These are phyloP conservation scores for Monotropa hypopitys DNA, from an alignment of 179 eudicot genomes.

Conservation along the genomic window DNA sequence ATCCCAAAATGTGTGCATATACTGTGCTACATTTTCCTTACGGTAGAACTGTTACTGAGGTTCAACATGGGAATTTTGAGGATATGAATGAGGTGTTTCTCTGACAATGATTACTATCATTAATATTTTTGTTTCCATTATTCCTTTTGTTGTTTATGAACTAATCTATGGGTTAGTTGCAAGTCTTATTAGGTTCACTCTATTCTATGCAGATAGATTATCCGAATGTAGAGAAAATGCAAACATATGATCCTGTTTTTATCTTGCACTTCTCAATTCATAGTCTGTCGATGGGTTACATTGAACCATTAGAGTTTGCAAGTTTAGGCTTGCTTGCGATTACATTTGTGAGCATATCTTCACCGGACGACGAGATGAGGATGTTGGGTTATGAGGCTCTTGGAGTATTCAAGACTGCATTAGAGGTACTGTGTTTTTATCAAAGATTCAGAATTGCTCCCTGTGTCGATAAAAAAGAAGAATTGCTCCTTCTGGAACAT, in stretches of 20 bases:
- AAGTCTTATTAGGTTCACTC: background rate
- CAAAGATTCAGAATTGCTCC: background rate
- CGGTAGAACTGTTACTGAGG: conserved; percentile 24
- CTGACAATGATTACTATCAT: background rate
- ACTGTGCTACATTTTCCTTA: conserved; percentile 73
- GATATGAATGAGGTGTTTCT: conserved; percentile 16
- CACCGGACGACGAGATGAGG: conserved; percentile 57
- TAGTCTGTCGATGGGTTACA: conserved; percentile 56
- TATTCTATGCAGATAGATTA: conserved; percentile 28
- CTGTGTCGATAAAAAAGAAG: background rate
- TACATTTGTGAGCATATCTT: conserved; percentile 75
- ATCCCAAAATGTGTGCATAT: conserved; percentile 58
- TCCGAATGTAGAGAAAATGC: conserved; percentile 22
- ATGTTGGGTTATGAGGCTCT: conserved; percentile 81
- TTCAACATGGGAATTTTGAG: conserved; percentile 18
- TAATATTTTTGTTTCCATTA: background rate
- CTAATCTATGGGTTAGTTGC: background rate
- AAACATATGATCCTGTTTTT: conserved; percentile 72
- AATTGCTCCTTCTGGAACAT: conserved; percentile 5
- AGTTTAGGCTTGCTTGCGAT: conserved; percentile 84
- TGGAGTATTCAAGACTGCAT: conserved; percentile 54
- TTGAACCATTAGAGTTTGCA: conserved; percentile 81
- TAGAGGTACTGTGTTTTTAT: conserved; percentile 44
- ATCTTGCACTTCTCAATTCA: conserved; percentile 70
- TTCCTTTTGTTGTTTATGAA: background rate